These are phyloP conservation scores for Calonectria hongkongensis DNA, from an alignment of 2,329 filamentous ascomycete genomes.

Conservation along the genomic window DNA sequence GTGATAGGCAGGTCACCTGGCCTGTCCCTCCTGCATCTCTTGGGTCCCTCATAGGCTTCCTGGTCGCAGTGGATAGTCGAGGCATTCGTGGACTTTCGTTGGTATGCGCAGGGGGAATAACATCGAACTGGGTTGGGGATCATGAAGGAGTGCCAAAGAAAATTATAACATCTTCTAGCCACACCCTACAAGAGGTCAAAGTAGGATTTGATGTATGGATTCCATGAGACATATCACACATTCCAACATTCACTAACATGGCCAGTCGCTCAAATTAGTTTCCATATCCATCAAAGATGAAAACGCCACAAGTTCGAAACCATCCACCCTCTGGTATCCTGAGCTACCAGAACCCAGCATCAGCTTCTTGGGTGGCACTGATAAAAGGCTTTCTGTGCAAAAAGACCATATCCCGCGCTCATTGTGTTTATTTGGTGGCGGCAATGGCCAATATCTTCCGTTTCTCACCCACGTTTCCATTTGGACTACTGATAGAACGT, in stretches of 20 bases:
- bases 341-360: conserved; percentile 31
- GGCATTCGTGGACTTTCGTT: conserved; percentile 29
- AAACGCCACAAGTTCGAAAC: neutral
- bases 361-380: conserved; percentile 7
- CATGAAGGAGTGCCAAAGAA: conserved; percentile 19
- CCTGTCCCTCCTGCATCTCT: neutral
- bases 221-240: neutral
- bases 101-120: conserved; percentile 2
- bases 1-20: conserved; percentile 22
- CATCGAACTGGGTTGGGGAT: conserved; percentile 31
- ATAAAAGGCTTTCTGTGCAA: conserved; percentile 1
- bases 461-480: conserved; percentile 26
- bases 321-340: conserved; percentile 34
- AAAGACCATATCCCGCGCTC: conserved; percentile 25
- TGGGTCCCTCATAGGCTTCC: conserved; percentile 25
- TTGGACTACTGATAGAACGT: conserved; percentile 25
- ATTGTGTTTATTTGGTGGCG: conserved; percentile 32
- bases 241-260: neutral
- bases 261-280: conserved; percentile 32
- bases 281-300: conserved; percentile 19
- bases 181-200: conserved; percentile 11
- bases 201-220: conserved; percentile 33
- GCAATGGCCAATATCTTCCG: conserved; percentile 23
- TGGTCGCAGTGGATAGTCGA: conserved; percentile 27
- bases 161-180: conserved; percentile 9